These are phyloP conservation scores for Emmonsia crescens DNA, from an alignment of 2,329 filamentous ascomycete species.

Conservation along the genomic window DNA sequence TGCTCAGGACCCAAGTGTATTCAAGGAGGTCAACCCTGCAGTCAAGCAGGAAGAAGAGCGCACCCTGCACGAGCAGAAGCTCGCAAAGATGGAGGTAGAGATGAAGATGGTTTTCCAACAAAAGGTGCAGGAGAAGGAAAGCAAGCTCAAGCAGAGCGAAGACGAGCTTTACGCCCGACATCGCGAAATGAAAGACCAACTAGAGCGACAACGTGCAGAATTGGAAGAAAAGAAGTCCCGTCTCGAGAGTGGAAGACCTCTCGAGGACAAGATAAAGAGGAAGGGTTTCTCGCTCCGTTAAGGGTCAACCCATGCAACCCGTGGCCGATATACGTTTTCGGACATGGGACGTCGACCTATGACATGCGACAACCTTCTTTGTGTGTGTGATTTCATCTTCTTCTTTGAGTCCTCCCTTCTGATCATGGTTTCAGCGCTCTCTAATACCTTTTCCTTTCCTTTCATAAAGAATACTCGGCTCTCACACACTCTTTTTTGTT, in stretches of 20 bases:
- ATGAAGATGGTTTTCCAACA: slow-evolving; percentile 99
- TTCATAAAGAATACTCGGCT: slow-evolving; percentile 15
- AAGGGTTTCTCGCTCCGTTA: slow-evolving; percentile 99
- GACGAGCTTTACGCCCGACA: slow-evolving; percentile 97
- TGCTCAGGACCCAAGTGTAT: slow-evolving; percentile 94
- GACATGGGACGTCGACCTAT: not conserved
- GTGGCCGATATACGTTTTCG: not conserved
- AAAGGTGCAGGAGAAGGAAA: slow-evolving; percentile 98
- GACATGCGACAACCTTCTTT: slow-evolving; percentile 1
- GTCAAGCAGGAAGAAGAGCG: slow-evolving; percentile 99
- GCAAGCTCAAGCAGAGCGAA: slow-evolving; percentile 98
- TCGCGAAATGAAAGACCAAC: slow-evolving; percentile 99
- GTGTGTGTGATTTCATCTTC: not conserved
- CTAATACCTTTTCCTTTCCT: slow-evolving; percentile 10
- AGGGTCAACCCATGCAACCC: not conserved
- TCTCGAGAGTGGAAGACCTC: slow-evolving; percentile 84
- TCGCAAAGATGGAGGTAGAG: slow-evolving; percentile 99
- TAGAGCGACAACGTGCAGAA: slow-evolving; percentile 87
- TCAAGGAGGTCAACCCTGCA: slow-evolving; percentile 99
- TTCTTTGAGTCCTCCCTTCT: slow-evolving; percentile 2
- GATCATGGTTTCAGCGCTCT: slow-evolving; percentile 15
- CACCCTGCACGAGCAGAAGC: slow-evolving; percentile 95
- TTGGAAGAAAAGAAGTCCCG: slow-evolving; percentile 97
- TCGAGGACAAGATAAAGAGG: slow-evolving; percentile 97
- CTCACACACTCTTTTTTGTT: slow-evolving; percentile 20